These are phyloP conservation scores for Letharia lupina DNA, from an alignment of 495 filamentous ascomycete species.

Conservation along the genomic window DNA sequence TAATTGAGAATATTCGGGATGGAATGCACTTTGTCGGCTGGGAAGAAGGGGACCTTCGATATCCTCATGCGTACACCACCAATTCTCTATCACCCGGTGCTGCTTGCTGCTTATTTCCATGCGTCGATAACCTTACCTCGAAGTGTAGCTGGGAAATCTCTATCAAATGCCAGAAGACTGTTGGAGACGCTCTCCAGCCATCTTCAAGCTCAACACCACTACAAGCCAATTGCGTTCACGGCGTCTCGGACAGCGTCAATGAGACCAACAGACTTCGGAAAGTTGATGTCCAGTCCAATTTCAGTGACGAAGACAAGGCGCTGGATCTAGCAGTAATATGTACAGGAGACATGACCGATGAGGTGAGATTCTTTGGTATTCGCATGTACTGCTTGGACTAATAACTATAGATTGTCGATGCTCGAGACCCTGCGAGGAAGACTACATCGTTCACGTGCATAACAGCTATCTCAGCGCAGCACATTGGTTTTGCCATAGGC, in stretches of 20 bases:
- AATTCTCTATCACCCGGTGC: slow-evolving; percentile 69
- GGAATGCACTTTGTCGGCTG: slow-evolving; percentile 86
- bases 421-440: slow-evolving; percentile 66
- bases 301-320: slow-evolving; percentile 69
- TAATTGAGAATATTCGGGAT: slow-evolving; percentile 63
- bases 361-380: slow-evolving; percentile 37
- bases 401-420: slow-evolving; percentile 50
- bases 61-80: slow-evolving; percentile 85
- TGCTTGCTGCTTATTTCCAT: slow-evolving; percentile 82
- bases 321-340: slow-evolving; percentile 84
- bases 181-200: slow-evolving; percentile 70
- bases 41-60: slow-evolving; percentile 65
- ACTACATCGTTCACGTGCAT: slow-evolving; percentile 69
- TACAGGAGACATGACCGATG: slow-evolving; percentile 78
- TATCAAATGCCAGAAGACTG: slow-evolving; percentile 71
- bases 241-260: slow-evolving; percentile 9
- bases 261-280: slow-evolving; percentile 11
- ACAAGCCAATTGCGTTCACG: not conserved
- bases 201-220: slow-evolving; percentile 1
- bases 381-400: slow-evolving; percentile 15
- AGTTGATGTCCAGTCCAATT: slow-evolving; percentile 16
- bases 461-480: slow-evolving; percentile 66
- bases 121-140: slow-evolving; percentile 71
- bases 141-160: slow-evolving; percentile 81
- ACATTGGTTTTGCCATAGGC: slow-evolving; percentile 85